Conservation (phyloP, 139 green algal species). For the Zygnema circumcarinatum region DNA sequence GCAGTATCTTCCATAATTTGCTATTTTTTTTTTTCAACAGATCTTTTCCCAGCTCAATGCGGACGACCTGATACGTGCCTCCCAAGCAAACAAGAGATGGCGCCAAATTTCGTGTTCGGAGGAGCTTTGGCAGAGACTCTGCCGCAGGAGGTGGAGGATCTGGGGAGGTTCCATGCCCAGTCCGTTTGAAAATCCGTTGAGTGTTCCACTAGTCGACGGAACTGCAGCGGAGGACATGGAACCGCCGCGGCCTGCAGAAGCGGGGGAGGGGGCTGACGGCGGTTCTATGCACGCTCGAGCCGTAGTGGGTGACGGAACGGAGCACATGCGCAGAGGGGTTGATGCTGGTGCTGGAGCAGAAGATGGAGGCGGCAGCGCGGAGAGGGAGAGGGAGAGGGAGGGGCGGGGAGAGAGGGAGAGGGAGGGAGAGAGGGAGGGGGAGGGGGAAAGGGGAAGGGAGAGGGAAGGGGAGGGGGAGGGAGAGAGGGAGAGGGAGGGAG, state of each 20-base stretch:
- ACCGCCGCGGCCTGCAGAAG: background rate
- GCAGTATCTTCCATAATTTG: too few relatives aligned
- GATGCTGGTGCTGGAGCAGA: background rate
- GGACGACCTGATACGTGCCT: background rate
- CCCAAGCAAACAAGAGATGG: conserved; percentile 10
- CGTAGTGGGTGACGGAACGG: background rate
- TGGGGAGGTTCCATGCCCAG: background rate
- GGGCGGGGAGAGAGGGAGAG: too few relatives aligned
- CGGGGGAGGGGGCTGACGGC: background rate
- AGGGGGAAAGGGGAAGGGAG: background rate
- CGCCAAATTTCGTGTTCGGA: background rate
- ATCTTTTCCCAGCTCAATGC: background rate
- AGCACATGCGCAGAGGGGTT: background rate
- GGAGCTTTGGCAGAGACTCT: conserved; percentile 13
- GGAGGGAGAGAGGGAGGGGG: background rate
- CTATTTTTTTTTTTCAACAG: too few relatives aligned
- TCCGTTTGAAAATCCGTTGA: background rate
- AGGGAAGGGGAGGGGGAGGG: conserved; percentile 1
- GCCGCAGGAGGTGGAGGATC: background rate
- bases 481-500: background rate
- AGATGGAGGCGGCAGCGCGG: background rate
- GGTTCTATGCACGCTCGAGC: background rate
- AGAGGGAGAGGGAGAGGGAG: background rate
- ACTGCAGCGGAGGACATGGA: background rate
- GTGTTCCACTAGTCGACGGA: background rate